Base-by-base conservation (phyloP, 108 stramenopile species). In the Stephanodiscus triporus region DNA sequence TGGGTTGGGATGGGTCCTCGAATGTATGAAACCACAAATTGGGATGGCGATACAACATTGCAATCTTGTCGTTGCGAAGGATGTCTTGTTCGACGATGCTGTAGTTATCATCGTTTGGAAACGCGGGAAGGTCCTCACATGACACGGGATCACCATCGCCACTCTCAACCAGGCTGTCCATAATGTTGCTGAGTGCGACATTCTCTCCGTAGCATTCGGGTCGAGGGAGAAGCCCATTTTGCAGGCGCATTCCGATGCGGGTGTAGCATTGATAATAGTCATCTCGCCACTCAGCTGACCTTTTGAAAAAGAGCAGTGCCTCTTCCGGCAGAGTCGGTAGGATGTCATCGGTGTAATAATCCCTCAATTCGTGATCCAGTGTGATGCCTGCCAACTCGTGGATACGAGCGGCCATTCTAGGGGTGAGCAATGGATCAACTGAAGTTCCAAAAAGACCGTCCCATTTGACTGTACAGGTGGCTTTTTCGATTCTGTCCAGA, bases 141-240 rank as follows among this genome's bases (percentile, higher is more conserved):
- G 29, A 13, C 26, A 29, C 14, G 40, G 40, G 11, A 4, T 29
- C 55, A 2, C 11, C 14, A 29, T 56, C 1, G 1, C n/a, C 55
- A 56, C n/a, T 5, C 1, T 26, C 55, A 14, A 6, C 4, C 0
- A 29, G 10, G 11, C 11, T 13, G 13, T 14, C 22, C 3, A 16
- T 26, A 13, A 56, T 56, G 24, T 56, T 56, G 0, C 29, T 26
- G 2, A 56, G n/a, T 26, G 14, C 55, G 3, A 56, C 2, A 9
- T 56, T n/a, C 55, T 56, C 55, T 16, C 55, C 55, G 16, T 26
- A 29, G 55, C 55, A 56, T 4, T 56, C n/a, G 27, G 55, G 55
- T 2, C 13, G 4, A 8, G 55, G 55, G 29, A 29, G 26, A 26
- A 29, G 55, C 55, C 55, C 27, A 14, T 56, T 56, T 56, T 56